Base-by-base conservation (phyloP, 2,329 filamentous ascomycete species). In the Ramichloridium luteum region DNA sequence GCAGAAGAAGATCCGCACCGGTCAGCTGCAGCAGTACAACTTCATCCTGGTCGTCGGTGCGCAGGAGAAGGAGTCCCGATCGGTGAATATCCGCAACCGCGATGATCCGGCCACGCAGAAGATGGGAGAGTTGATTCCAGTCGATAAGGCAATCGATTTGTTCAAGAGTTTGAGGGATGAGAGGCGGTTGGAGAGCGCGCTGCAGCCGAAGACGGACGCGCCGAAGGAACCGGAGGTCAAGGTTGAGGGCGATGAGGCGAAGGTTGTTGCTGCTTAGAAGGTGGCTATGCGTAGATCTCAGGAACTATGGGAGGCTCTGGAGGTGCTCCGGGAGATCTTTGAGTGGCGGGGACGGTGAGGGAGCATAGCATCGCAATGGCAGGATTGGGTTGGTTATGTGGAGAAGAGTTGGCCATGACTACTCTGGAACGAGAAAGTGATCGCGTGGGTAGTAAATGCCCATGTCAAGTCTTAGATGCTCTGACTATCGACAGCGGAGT, bases 1-100 rank as follows among this genome's bases (percentile, higher is more conserved):
- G 61, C 77, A 84, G 57, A 88, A 90, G 72, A 90, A 90, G 73
- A 84, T 90, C 45, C 77, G 81, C 46, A 85, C 72, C 34, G 82
- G 76, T 10, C 82, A 90, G 59, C 58, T 88, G 47, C 68, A 77
- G 31, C 77, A 85, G 58, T 88, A 86, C 64, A 86, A 86, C 64
- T 85, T 80, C 58, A 80, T 85, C 47, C 80, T 86, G 49, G 73
- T 78, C 20, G 71, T 78, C 12, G 74, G 74, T 35, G 72, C 70
- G 3, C 60, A 72, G 48, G 74, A 78, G 57, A 68, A 65, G 53
- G 65, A 74, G 41, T 59, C 58, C 13, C 60, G 68, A 36, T 64
- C 67, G 3, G 71, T 77, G 39, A 78, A 77, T 50, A 72, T 77
- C 45, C 63, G 74, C 25, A 77, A 77, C 53, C 61, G 74, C 31